Evolutionary conservation across 257 asterid species (phyloP).

Genomic region (Primulina huaijiensis): DNA sequence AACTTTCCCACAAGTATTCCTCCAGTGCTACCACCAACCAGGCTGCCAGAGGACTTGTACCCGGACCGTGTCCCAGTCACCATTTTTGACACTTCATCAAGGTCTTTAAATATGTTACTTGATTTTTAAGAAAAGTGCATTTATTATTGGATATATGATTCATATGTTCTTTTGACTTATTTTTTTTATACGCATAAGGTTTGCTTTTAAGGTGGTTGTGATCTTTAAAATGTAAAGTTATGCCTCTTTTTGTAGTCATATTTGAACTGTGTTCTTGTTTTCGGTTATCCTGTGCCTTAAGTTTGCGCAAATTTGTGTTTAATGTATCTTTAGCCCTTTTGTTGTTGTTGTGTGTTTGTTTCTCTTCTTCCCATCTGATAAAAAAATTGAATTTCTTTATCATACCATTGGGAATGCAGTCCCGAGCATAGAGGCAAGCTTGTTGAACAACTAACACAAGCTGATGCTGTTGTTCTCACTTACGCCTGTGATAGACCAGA

Average conservation of each 20-base stretch:
- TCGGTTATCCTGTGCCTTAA: not conserved
- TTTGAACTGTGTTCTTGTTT: slow-evolving; percentile 2
- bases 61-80: slow-evolving; percentile 93
- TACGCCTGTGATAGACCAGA: slow-evolving; percentile 89
- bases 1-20: slow-evolving; percentile 62
- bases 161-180: too few relatives aligned
- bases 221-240: not conserved
- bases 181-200: too few relatives aligned
- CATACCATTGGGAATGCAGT: slow-evolving; percentile 41
- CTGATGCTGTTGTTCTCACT: slow-evolving; percentile 90
- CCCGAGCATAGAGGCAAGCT: slow-evolving; percentile 66
- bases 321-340: slow-evolving; percentile 12
- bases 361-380: not conserved
- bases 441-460: slow-evolving; percentile 71
- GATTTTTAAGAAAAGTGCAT: too few relatives aligned
- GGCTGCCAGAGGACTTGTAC: slow-evolving; percentile 85
- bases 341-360: not conserved
- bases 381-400: slow-evolving; percentile 5
- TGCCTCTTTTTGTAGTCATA: not conserved
- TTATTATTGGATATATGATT: too few relatives aligned
- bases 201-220: not conserved
- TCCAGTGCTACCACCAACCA: slow-evolving; percentile 79
- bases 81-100: slow-evolving; percentile 88
- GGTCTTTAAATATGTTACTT: slow-evolving; percentile 36
- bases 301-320: slow-evolving; percentile 9